Evolutionary conservation across 2,329 filamentous ascomycete genomes (phyloP).

Genomic region (Paraconiothyrium sp.): DNA sequence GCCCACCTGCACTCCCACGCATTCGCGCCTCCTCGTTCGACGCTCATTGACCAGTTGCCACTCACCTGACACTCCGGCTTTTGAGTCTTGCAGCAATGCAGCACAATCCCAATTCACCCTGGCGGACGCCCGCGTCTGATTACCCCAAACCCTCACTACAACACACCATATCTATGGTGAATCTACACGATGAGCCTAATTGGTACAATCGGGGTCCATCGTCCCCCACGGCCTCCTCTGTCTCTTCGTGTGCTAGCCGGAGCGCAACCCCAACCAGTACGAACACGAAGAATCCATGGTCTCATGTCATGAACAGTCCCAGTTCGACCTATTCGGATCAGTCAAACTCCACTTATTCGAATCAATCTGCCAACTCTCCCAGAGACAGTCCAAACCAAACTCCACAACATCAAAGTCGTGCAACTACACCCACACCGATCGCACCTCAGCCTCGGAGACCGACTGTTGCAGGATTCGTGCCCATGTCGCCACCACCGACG

Average conservation of each 20-base stretch:
- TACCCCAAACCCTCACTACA: slow-evolving; percentile 48
- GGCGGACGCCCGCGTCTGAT: slow-evolving; percentile 43
- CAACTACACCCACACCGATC: slow-evolving; percentile 49
- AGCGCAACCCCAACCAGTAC: slow-evolving; percentile 48
- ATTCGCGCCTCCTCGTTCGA: slow-evolving; percentile 26
- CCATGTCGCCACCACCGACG: slow-evolving; percentile 42
- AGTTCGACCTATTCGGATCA: slow-evolving; percentile 40
- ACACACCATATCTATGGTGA: slow-evolving; percentile 52
- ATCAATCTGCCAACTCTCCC: slow-evolving; percentile 43
- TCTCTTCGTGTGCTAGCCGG: slow-evolving; percentile 49
- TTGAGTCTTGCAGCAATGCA: slow-evolving; percentile 43
- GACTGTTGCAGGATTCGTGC: slow-evolving; percentile 45
- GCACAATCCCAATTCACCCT: slow-evolving; percentile 46
- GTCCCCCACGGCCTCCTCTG: slow-evolving; percentile 51
- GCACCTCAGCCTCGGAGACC: slow-evolving; percentile 49
- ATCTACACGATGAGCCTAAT: slow-evolving; percentile 49
- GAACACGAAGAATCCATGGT: slow-evolving; percentile 52
- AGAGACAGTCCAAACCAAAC: slow-evolving; percentile 48
- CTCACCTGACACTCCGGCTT: slow-evolving; percentile 32
- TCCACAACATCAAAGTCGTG: slow-evolving; percentile 51
- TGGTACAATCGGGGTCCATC: slow-evolving; percentile 48
- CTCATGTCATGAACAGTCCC: slow-evolving; percentile 46
- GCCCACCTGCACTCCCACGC: slow-evolving; percentile 27
- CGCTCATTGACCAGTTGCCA: slow-evolving; percentile 35
- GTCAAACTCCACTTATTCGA: slow-evolving; percentile 41